Conservation (phyloP, 768 basidiomycete species). For the Boletus sp. region DNA sequence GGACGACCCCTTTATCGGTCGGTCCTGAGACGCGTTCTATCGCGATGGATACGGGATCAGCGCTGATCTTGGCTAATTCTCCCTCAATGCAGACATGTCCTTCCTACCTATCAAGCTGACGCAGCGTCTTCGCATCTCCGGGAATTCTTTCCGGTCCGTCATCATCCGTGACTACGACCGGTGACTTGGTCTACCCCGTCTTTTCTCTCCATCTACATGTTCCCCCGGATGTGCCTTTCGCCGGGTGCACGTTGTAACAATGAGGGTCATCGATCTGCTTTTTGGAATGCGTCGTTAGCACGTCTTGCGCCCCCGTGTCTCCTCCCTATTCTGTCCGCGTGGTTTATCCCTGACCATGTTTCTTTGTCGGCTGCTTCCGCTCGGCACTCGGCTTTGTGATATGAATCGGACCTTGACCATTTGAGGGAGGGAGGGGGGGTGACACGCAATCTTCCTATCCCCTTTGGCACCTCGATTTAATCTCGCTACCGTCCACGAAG, state of each 20-base stretch:
- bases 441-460: neutral
- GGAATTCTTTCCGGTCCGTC: neutral
- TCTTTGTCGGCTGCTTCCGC: neutral
- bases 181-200: neutral
- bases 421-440: neutral
- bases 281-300: neutral
- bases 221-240: neutral
- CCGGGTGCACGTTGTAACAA: slow-evolving; percentile 13
- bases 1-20: neutral
- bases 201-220: neutral
- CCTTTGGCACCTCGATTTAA: slow-evolving; percentile 11
- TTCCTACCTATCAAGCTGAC: neutral
- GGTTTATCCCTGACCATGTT: neutral
- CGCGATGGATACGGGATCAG: slow-evolving; percentile 17
- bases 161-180: neutral
- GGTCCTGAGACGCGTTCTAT: slow-evolving; percentile 5
- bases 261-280: slow-evolving; percentile 16
- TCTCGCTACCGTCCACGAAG: slow-evolving; percentile 3
- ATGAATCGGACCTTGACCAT: slow-evolving; percentile 5
- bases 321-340: slow-evolving; percentile 2
- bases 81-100: neutral
- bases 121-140: neutral
- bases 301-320: neutral
- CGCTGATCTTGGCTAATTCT: neutral
- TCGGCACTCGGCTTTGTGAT: slow-evolving; percentile 6